Conservation (phyloP, 1,284 basidiomycete species). For the Ceratobasidium sp. region DNA sequence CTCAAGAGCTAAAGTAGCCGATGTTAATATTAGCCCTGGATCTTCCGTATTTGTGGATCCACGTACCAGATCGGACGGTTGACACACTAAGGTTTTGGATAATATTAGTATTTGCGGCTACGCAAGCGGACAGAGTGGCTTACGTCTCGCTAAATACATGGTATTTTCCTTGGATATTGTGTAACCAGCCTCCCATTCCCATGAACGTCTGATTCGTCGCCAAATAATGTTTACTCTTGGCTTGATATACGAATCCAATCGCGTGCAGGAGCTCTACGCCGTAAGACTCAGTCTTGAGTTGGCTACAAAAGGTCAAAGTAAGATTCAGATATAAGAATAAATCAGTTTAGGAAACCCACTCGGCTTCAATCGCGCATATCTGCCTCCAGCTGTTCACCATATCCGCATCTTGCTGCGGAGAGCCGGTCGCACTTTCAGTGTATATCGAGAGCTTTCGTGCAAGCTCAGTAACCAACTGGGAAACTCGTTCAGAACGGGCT, state of each 20-base stretch:
- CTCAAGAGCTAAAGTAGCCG: constrained; percentile 75
- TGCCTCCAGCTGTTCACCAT: constrained; percentile 77
- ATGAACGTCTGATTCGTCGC: constrained; percentile 83
- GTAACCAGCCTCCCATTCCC: constrained; percentile 91
- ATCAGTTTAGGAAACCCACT: constrained; percentile 64
- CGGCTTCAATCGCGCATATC: constrained; percentile 85
- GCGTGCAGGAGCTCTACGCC: constrained; percentile 92
- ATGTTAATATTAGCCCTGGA: background rate
- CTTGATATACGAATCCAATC: constrained; percentile 89
- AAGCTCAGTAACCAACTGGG: constrained; percentile 86
- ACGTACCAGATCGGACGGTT: constrained; percentile 73
- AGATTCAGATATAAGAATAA: background rate
- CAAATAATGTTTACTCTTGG: constrained; percentile 78
- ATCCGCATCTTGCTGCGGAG: constrained; percentile 72
- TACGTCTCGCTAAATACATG: constrained; percentile 94
- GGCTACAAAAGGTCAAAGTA: constrained; percentile 61
- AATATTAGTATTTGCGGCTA: constrained; percentile 18
- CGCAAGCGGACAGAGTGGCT: constrained; percentile 56
- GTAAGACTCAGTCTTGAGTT: constrained; percentile 91
- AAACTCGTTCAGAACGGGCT: constrained; percentile 81
- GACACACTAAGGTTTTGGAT: constrained; percentile 73
- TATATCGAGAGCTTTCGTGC: constrained; percentile 91
- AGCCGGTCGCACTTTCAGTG: constrained; percentile 85
- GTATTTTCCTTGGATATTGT: constrained; percentile 94
- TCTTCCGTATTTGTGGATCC: background rate